Base-by-base conservation (phyloP, 75 land plant species). In the Sequoia sempervirens region DNA sequence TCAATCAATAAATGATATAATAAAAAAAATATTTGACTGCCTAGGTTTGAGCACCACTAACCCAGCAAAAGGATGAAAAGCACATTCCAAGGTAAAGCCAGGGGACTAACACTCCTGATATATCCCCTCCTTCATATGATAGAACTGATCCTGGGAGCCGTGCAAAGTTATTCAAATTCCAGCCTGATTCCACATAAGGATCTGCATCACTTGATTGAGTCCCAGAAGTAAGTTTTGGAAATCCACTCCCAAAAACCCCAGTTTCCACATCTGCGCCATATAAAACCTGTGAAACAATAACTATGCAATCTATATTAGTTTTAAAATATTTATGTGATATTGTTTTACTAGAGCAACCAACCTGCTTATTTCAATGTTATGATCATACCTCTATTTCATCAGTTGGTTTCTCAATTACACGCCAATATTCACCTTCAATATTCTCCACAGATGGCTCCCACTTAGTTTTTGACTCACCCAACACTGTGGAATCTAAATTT, bases 41-140 rank as follows among this genome's bases (percentile, higher is more conserved):
- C 80, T 41, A 5, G 23, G 6, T 43, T 40, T 76, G 30, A 76
- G 12, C 11, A 43, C 80, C 47, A 46, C 91, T 94, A 86, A 97
- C 99, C 99, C 99, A 97, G 89, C 93, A 93, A 84, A 89, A 88
- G 66, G 99, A 96, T 36, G 99, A 94, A 87, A 97, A 96, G 86
- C 98, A 96, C 99, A 97, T 97, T 75, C 99, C 99, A 53, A 96
- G 69, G 37, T 89, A 92, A 75, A 97, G 80, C 93, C 96, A 93
- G 75, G 99, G 99, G 36, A 89, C 89, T 38, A 92, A 86, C 75
- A 96, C 89, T 66, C 91, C 90, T 66, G 95, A 92, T 18, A 89
- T 92, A 11, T 92, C 92, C 28, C 82, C 86, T 73, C 84, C 90
- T 86, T 94, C 98, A 89, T 88, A 96, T 17, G 95, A 79, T 38